Conservation (phyloP, 805 yeast species). For the Saturnispora galanensis region DNA sequence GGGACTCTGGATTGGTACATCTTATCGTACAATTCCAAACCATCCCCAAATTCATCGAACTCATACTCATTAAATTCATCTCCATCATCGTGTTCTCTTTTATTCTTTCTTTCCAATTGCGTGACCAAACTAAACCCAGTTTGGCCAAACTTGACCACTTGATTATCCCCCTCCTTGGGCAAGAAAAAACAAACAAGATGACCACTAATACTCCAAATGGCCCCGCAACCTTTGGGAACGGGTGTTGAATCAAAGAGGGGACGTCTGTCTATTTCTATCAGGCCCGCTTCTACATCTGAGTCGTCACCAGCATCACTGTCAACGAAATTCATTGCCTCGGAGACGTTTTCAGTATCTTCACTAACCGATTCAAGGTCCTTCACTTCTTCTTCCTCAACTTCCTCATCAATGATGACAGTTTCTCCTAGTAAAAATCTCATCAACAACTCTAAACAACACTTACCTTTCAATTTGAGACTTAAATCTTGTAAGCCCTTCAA, state of each 20-base stretch:
- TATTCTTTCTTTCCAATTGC: conserved; percentile 21
- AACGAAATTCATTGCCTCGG: background rate
- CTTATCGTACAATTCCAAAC: conserved; percentile 46
- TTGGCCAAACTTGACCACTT: conserved; percentile 40
- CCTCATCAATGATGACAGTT: background rate
- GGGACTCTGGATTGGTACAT: conserved; percentile 43
- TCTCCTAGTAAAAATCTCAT: conserved; percentile 77
- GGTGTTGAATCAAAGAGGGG: conserved; percentile 70
- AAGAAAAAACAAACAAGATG: conserved; percentile 75
- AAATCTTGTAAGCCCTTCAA: conserved; percentile 43
- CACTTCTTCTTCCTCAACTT: background rate
- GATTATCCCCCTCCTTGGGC: conserved; percentile 36
- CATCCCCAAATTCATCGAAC: conserved; percentile 20
- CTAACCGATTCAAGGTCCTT: background rate
- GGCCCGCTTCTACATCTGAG: conserved; percentile 18
- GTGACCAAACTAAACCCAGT: conserved; percentile 39
- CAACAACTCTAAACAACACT: conserved; percentile 73
- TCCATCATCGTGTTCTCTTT: conserved; percentile 21
- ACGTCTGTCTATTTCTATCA: conserved; percentile 8
- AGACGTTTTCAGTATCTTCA: background rate
- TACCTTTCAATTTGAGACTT: conserved; percentile 41
- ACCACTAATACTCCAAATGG: conserved; percentile 75
- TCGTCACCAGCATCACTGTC: conserved; percentile 15
- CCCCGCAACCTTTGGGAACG: conserved; percentile 89
- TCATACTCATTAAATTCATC: conserved; percentile 22